Evolutionary conservation across 208 protist genomes (phyloP), one percentile per base, ranked within the genome.

Genomic region (Herpetomonas samuelpessoai): DNA sequence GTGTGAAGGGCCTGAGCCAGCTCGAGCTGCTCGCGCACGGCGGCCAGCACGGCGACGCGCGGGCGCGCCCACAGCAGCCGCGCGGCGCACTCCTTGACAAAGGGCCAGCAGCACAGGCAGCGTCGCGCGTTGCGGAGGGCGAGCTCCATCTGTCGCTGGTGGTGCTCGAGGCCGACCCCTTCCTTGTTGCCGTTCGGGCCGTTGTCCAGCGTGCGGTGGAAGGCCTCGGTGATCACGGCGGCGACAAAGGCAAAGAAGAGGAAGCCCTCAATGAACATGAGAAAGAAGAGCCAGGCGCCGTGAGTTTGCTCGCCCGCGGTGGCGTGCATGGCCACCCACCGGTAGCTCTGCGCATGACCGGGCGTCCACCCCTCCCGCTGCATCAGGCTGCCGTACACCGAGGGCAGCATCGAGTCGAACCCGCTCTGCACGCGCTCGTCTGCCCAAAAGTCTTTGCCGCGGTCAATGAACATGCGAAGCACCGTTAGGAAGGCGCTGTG

Each of bases 11-110:
- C 35, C 35, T 6, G 9, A 6, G 45, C 58, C 22, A 54, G 29
- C 7, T 51, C 65, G 19, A 81, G 54, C 29, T 58, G 28, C 38
- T 65, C 45, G n/a, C 60, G 51, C 21, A 81, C 63, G 46, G 73
- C 68, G 22, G 50, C 47, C 56, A 73, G 65, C 58, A 77, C 61
- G 44, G 52, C 18, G 28, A 56, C 59, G 35, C 61, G 30, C 9
- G 45, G 29, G 1, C 64, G 71, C 1, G 46, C 39, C 49, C 68
- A 67, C 55, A 76, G 53, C 3, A 59, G 25, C 27, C 70, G 70
- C 4, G 57, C 49, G 0, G 65, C 0, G 18, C 28, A 44, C 55
- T 76, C 70, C 39, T 63, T 66, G 0, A 46, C 58, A 41, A 59
- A 76, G n/a, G 35, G 14, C 46, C 46, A 27, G 46, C 46, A 22